A percentile compares a stretch with the other conserved stretches of the same genome.
These are phyloP conservation scores for Globisporangium cederbergense DNA, from an alignment of 352 stramenopile genomes.

Conservation along the genomic window DNA sequence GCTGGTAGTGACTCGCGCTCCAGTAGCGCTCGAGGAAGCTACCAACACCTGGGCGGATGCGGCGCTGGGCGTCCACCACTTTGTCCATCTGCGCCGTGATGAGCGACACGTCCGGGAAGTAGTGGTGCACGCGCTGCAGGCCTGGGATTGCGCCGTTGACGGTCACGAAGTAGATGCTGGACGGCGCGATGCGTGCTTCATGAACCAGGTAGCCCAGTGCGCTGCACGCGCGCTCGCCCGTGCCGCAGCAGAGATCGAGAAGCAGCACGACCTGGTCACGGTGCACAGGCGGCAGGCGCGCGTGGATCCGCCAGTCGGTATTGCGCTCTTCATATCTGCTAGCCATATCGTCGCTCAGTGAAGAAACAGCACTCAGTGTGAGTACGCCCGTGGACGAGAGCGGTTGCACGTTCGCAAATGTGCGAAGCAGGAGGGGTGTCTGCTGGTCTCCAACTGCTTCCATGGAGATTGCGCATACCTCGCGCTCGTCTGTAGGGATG, in stretches of 20 bases:
- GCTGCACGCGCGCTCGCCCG: slow-evolving; percentile 33
- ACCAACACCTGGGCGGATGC: slow-evolving; percentile 35
- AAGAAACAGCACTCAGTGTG: slow-evolving; percentile 1
- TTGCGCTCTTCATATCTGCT: neutral
- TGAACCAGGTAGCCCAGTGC: slow-evolving; percentile 40
- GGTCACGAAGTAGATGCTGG: slow-evolving; percentile 55
- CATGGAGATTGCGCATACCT: slow-evolving; percentile 28
- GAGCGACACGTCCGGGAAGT: slow-evolving; percentile 45
- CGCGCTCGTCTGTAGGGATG: slow-evolving; percentile 17
- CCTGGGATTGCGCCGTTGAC: slow-evolving; percentile 42
- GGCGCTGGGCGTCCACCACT: slow-evolving; percentile 30
- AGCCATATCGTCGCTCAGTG: neutral
- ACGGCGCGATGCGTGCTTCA: slow-evolving; percentile 21
- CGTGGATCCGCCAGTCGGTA: slow-evolving; percentile 18
- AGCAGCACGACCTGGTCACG: slow-evolving; percentile 32
- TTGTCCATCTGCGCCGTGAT: slow-evolving; percentile 46
- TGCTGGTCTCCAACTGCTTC: slow-evolving; percentile 11
- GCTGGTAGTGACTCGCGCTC: slow-evolving; percentile 18
- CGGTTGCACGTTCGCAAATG: slow-evolving; percentile 27
- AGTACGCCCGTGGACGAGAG: slow-evolving; percentile 17
- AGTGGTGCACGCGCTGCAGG: slow-evolving; percentile 34
- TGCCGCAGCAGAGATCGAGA: slow-evolving; percentile 41
- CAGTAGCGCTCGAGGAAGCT: slow-evolving; percentile 42
- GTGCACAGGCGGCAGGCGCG: slow-evolving; percentile 27
- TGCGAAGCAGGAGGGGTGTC: slow-evolving; percentile 17